Evolutionary conservation across 495 filamentous ascomycete genomes (phyloP).

Genomic region (Penicillium paradoxum): DNA sequence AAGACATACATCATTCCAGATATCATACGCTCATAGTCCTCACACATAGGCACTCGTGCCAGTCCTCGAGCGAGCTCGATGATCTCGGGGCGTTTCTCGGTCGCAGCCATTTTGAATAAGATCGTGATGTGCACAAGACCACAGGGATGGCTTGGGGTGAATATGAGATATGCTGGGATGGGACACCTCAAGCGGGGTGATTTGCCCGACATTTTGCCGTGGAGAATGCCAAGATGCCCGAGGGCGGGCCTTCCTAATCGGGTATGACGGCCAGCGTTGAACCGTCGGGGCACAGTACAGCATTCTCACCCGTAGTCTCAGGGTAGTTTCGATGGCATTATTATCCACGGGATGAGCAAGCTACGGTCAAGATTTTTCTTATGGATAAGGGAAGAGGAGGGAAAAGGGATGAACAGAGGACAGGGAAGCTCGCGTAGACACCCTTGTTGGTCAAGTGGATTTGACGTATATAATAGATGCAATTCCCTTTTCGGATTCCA

Average conservation of each 20-base stretch:
- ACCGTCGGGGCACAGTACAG: neutral
- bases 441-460: too few species aligned
- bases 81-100: conserved; percentile 39
- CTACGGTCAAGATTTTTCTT: too few species aligned
- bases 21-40: conserved; percentile 53
- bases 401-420: too few species aligned
- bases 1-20: conserved; percentile 46
- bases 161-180: neutral
- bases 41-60: conserved; percentile 38
- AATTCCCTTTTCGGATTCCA: too few species aligned
- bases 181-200: neutral
- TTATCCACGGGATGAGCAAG: too few species aligned
- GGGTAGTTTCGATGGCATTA: too few species aligned
- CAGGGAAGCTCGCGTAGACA: too few species aligned
- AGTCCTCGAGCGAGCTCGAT: conserved; percentile 41
- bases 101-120: conserved; percentile 30
- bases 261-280: neutral
- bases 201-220: neutral
- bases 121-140: neutral
- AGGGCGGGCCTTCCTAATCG: conserved; percentile 3
- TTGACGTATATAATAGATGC: too few species aligned
- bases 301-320: too few species aligned
- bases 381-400: too few species aligned
- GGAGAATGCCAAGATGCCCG: neutral
- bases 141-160: neutral